Evolutionary conservation across 176 grass and related monocot genomes (phyloP).

Genomic region (Stipa capillata): DNA sequence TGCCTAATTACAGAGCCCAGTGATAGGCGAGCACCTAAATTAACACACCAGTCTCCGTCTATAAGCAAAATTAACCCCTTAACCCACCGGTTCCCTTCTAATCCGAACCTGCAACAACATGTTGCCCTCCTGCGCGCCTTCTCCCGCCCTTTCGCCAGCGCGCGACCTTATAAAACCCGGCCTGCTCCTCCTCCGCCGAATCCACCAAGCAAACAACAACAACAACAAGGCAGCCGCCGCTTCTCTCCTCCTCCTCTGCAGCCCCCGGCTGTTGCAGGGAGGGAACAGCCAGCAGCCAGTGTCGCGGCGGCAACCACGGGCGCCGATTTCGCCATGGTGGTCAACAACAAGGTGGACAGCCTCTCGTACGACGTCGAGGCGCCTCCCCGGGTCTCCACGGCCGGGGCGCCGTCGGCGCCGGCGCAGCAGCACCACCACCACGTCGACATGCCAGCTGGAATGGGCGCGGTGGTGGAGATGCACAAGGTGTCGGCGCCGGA

Average conservation of each 20-base stretch:
- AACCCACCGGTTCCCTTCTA: too few relatives aligned
- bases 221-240: not conserved
- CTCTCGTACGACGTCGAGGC: constrained; percentile 51
- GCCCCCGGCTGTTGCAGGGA: not conserved
- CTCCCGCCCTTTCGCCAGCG: not conserved
- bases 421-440: not conserved
- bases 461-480: constrained; percentile 23
- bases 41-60: not conserved
- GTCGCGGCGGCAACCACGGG: too few relatives aligned
- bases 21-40: not conserved
- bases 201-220: not conserved
- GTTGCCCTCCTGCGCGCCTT: not conserved
- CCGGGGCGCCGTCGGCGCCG: not conserved
- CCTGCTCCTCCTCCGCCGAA: not conserved
- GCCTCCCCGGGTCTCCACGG: not conserved
- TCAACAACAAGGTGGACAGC: constrained; percentile 61
- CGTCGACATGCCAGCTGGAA: too few relatives aligned
- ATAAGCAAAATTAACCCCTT: too few relatives aligned
- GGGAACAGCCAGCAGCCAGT: not conserved
- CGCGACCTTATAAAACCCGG: not conserved
- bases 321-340: constrained; percentile 36
- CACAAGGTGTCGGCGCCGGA: constrained; percentile 81
- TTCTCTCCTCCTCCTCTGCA: not conserved
- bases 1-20: not conserved
- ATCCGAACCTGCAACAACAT: not conserved